Base-by-base conservation (phyloP, 495 filamentous ascomycete genomes). In the Aspergillus sclerotioniger region DNA sequence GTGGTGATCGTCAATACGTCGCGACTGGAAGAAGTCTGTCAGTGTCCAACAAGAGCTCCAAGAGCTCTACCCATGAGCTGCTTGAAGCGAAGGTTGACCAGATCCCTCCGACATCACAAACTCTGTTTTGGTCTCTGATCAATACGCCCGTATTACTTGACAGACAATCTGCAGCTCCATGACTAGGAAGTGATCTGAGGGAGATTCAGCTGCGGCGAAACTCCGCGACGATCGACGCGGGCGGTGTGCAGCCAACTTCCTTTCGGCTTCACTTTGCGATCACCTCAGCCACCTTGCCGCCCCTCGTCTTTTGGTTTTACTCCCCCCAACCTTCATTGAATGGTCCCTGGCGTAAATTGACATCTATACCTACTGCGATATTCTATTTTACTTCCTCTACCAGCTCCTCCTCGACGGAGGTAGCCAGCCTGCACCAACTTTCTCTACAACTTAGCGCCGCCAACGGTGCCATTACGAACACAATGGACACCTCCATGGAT, bases 401-500 rank as follows among this genome's bases (percentile, higher is more conserved):
- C 47, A 31, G 15, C 41, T 16, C 52, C 48, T 51, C 54, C 56
- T 39, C 39, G 51, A 68, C 65, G 60, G 55, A 73, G 49, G 63
- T 61, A 51, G 55, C 54, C 13, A 52, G 31, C 16, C 53, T 63
- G 48, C 60, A 65, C 56, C 64, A 66, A 20, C 59, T 55, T 33
- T 47, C 56, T 57, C 49, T 56, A 7, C 49, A 57, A 17, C 33
- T 17, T 9, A 28, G 37, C 49, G 21, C 54, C 20, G 32, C 33
- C 46, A 52, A 55, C 31, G 53, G 43, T 17, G 54, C 50, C 44
- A 46, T 21, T 7, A 3, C 21, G 7, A 29, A 50, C 62, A 54
- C 70, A 35, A 67, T 67, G 60, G 72, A 75, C 44, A 67, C 75
- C 59, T 66, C 65, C 48, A 90, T 90, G 87, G 89, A 92, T 68